Evolutionary conservation across 805 yeast species (phyloP).

Genomic region (Lipomyces sp.): DNA sequence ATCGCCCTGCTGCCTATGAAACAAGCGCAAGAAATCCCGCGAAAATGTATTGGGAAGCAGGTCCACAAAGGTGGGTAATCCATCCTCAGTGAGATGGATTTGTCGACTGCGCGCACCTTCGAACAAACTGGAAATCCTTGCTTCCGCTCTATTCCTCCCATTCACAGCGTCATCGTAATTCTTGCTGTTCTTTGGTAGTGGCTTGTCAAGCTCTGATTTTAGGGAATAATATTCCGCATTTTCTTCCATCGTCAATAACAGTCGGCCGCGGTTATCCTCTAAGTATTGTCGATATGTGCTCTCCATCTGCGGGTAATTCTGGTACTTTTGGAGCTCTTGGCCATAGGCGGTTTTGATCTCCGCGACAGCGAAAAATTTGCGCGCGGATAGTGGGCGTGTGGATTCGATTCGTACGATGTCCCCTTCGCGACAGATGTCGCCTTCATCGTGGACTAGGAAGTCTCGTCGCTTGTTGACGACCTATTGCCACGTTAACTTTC

Average conservation of each 20-base stretch:
- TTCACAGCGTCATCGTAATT: neutral
- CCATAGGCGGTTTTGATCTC: slow-evolving; percentile 71
- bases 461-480: slow-evolving; percentile 79
- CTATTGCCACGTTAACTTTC: slow-evolving; percentile 36
- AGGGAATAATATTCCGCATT: neutral
- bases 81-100: neutral
- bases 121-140: neutral
- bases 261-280: slow-evolving; percentile 3
- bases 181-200: neutral
- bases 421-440: slow-evolving; percentile 88
- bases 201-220: neutral
- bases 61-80: neutral
- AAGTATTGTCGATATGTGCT: slow-evolving; percentile 14
- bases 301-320: slow-evolving; percentile 14
- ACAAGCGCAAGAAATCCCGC: neutral
- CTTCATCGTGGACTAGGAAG: slow-evolving; percentile 92
- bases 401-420: slow-evolving; percentile 90
- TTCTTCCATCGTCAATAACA: neutral
- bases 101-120: neutral
- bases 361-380: slow-evolving; percentile 87
- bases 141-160: neutral
- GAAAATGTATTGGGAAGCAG: slow-evolving; percentile 1
- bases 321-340: slow-evolving; percentile 22
- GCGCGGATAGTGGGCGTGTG: slow-evolving; percentile 80
- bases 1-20: neutral